Evolutionary conservation across 164 flowering plant genomes (phyloP).

Genomic region (Protea cynaroides): DNA sequence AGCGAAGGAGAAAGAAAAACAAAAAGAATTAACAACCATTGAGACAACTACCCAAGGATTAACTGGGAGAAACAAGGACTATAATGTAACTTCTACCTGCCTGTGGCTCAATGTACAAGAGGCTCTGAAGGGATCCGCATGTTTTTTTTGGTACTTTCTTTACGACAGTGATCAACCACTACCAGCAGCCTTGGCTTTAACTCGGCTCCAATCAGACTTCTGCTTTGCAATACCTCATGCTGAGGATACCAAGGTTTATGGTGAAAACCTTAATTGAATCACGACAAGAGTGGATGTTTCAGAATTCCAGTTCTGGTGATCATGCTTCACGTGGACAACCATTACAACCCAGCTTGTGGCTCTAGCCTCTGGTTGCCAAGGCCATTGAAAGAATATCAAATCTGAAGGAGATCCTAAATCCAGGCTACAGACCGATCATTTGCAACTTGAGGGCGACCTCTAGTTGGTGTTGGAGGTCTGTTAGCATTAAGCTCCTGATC

Average conservation of each 20-base stretch:
- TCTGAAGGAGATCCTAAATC: conserved; percentile 43
- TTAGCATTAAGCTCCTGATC: conserved; percentile 95
- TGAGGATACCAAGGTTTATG: conserved; percentile 1
- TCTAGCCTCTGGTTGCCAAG: conserved; percentile 12
- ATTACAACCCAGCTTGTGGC: conserved; percentile 29
- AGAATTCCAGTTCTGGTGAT: conserved; percentile 8
- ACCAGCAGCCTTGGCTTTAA: conserved; percentile 18
- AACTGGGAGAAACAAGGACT: conserved; percentile 15
- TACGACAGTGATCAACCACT: conserved; percentile 7
- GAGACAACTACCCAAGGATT: conserved; percentile 25
- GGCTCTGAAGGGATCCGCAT: conserved; percentile 15
- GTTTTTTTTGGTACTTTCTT: conserved; percentile 13
- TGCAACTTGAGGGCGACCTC: conserved; percentile 95
- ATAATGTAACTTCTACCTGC: conserved; percentile 26
- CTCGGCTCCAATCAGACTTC: background rate
- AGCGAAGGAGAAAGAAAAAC: background rate
- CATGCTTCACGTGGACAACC: conserved; percentile 32
- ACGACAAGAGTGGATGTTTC: conserved; percentile 4
- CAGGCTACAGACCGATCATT: conserved; percentile 95
- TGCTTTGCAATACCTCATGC: background rate
- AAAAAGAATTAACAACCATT: conserved; percentile 22
- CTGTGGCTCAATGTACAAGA: conserved; percentile 54
- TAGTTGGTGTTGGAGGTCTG: conserved; percentile 97
- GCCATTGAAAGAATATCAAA: conserved; percentile 17
- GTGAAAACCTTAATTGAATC: conserved; percentile 6